Evolutionary conservation across 2,329 filamentous ascomycete species (phyloP).

Genomic region (Epichloe gansuensis): DNA sequence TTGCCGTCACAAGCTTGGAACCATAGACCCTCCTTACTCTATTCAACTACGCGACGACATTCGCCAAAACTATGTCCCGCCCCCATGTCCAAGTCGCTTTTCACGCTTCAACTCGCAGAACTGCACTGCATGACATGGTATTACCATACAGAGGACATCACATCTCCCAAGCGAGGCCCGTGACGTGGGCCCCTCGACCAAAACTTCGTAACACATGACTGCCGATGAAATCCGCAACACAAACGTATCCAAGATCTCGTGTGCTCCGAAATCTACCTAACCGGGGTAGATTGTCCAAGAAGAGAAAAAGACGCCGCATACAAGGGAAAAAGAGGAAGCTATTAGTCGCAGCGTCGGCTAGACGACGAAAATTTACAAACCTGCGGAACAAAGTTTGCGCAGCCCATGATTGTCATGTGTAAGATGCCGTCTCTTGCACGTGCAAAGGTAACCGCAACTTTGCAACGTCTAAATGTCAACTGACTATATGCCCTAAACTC

Average conservation of each 20-base stretch:
- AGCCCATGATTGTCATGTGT: neutral
- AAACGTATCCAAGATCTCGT: neutral
- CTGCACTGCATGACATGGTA: neutral
- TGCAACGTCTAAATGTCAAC: neutral
- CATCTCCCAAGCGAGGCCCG: too few relatives aligned
- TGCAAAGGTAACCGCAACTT: neutral
- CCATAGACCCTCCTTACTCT: neutral
- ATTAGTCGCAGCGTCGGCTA: neutral
- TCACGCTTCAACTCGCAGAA: neutral
- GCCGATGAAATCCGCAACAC: neutral
- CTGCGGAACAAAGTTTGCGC: neutral
- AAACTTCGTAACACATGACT: neutral
- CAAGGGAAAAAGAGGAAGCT: neutral
- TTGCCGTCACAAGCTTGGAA: too few relatives aligned
- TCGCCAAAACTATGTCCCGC: neutral
- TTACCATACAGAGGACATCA: neutral
- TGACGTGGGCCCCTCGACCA: too few relatives aligned
- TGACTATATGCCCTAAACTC: conserved; percentile 8
- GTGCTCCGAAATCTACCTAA: neutral
- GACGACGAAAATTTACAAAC: neutral
- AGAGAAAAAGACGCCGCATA: neutral
- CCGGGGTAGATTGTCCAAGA: neutral
- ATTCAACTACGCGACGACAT: neutral
- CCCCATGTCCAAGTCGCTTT: neutral
- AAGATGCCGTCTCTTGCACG: neutral